Base-by-base conservation (phyloP, 2,329 filamentous ascomycete genomes). In the Aspergillus versicolor region DNA sequence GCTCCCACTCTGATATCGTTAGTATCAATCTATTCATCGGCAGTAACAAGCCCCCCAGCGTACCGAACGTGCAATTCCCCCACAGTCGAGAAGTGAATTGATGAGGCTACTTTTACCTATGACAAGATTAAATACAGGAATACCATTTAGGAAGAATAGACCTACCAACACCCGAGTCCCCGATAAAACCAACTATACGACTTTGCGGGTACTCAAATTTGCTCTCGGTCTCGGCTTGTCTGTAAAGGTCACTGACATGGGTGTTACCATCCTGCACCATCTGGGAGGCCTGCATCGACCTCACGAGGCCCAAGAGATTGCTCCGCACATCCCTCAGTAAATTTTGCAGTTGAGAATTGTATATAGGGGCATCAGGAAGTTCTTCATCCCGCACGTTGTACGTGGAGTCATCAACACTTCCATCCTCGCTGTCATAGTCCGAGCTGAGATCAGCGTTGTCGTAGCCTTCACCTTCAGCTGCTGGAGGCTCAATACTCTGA, bases 301-400 rank as follows among this genome's bases (percentile, higher is more conserved):
- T 9, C 5, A 17, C 34, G 15, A 52, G 54, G 22, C 21, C 12
- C 3, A n/a, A 9, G 8, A 57, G 37, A n/a, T 57, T 32, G 11
- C 17, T 11, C 15, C 42, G 43, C 12, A 57, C 54, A 4, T 47
- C 24, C n/a, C 48, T 52, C 21, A 57, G 24, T 12, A 17, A 37
- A 32, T 48, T 15, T 13, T 57, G 54, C 15, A 57, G 12, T 6
- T 41, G 34, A 34, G 22, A 24, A 24, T 65, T 50, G 40, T 66
- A 66, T n/a, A 65, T 61, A 12, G 44, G 63, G 8, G 61, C 63
- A 2, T 4, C 30, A 17, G 61, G 57, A 19, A 65, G 58, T 30
- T 42, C 32, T 45, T 65, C 63, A 11, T 51, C 34, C 5, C 57
- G 59, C 15, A 63, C 44, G 44, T 45, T 58, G 32, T 56, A 58